Evolutionary conservation across 495 filamentous ascomycete genomes (phyloP).

Genomic region (Ascodesmis nigricans): DNA sequence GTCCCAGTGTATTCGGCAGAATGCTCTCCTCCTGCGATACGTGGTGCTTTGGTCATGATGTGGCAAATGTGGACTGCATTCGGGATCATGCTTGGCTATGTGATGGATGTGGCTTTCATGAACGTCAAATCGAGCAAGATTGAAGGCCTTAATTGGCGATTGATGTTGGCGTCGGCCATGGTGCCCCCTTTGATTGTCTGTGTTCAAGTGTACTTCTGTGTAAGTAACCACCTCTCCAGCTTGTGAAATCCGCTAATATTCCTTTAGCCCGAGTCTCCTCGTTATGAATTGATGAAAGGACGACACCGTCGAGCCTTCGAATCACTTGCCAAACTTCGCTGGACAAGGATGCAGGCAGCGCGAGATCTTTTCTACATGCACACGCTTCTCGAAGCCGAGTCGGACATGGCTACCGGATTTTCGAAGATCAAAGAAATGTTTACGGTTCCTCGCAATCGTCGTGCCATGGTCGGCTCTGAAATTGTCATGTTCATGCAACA

Average conservation of each 20-base stretch:
- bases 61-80: slow-evolving; percentile 84
- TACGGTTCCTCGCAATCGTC: slow-evolving; percentile 54
- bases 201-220: slow-evolving; percentile 46
- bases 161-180: slow-evolving; percentile 65
- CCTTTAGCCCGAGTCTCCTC: slow-evolving; percentile 28
- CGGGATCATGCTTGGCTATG: slow-evolving; percentile 59
- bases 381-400: slow-evolving; percentile 45
- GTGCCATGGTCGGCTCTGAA: slow-evolving; percentile 48
- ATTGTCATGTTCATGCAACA: slow-evolving; percentile 82
- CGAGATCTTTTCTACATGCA: slow-evolving; percentile 69
- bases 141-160: slow-evolving; percentile 51
- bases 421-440: slow-evolving; percentile 47
- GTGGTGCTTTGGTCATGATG: slow-evolving; percentile 56
- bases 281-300: slow-evolving; percentile 59
- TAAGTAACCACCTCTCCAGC: slow-evolving; percentile 27
- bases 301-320: slow-evolving; percentile 42
- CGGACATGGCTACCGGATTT: slow-evolving; percentile 34
- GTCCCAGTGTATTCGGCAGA: slow-evolving; percentile 66
- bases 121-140: slow-evolving; percentile 30
- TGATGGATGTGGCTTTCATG: slow-evolving; percentile 50
- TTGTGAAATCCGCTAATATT: too few species aligned
- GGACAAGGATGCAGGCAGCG: slow-evolving; percentile 52
- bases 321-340: slow-evolving; percentile 42
- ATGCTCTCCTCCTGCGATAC: slow-evolving; percentile 35
- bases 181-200: slow-evolving; percentile 51